A percentile compares a stretch with the other conserved stretches of the same genome.
These are phyloP conservation scores for Paraphoma sp. DNA, from an alignment of 2,329 filamentous ascomycete species.

Conservation along the genomic window DNA sequence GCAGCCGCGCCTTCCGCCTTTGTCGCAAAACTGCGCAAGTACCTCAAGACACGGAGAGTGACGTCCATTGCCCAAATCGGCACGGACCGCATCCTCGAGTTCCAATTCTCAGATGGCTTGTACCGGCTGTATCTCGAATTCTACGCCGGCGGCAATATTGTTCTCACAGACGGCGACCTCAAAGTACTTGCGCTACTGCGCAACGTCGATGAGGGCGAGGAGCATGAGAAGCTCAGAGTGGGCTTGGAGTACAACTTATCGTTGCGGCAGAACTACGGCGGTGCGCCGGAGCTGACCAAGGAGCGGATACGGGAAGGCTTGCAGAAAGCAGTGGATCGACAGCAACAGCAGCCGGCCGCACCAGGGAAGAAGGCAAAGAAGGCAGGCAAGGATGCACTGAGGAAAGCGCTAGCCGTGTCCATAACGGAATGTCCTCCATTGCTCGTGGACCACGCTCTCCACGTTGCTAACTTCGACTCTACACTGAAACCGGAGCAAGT, in stretches of 20 bases:
- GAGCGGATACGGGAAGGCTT: slow-evolving; percentile 75
- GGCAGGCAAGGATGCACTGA: slow-evolving; percentile 76
- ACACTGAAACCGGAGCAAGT: slow-evolving; percentile 72
- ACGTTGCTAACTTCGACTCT: slow-evolving; percentile 72
- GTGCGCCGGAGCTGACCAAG: slow-evolving; percentile 75
- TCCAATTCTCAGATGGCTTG: slow-evolving; percentile 89
- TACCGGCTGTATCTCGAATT: slow-evolving; percentile 93
- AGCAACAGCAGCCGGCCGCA: slow-evolving; percentile 57
- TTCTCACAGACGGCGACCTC: slow-evolving; percentile 84
- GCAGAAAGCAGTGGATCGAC: slow-evolving; percentile 67
- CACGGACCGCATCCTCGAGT: slow-evolving; percentile 90
- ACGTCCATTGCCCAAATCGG: slow-evolving; percentile 85
- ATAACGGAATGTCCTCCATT: slow-evolving; percentile 90
- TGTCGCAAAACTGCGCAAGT: slow-evolving; percentile 83
- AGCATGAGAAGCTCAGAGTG: slow-evolving; percentile 81
- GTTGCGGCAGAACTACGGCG: slow-evolving; percentile 82
- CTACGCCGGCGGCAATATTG: slow-evolving; percentile 93
- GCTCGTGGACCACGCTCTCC: slow-evolving; percentile 84
- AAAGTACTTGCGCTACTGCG: slow-evolving; percentile 83
- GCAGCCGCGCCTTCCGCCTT: slow-evolving; percentile 85
- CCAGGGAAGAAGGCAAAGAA: slow-evolving; percentile 72
- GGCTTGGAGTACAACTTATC: slow-evolving; percentile 81
- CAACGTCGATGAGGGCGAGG: slow-evolving; percentile 78
- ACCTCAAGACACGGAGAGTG: slow-evolving; percentile 83
- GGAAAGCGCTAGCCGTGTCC: slow-evolving; percentile 80